These are phyloP conservation scores for Fraxinus excelsior DNA, from an alignment of 257 asterid genomes.

Conservation along the genomic window DNA sequence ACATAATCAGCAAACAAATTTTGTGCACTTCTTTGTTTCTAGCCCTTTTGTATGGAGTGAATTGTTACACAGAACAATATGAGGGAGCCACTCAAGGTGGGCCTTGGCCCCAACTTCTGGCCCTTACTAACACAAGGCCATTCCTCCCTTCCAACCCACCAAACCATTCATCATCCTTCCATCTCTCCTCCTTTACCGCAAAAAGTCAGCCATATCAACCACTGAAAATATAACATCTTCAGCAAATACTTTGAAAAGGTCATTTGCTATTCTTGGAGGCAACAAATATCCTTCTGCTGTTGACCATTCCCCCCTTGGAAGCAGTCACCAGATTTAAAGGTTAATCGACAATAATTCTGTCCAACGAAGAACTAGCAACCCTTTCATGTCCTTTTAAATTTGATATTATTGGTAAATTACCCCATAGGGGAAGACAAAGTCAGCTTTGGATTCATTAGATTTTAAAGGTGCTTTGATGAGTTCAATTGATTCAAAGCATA, in stretches of 20 bases:
- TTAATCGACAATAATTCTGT: too few species aligned
- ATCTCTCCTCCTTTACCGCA: not conserved
- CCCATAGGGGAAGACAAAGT: not conserved
- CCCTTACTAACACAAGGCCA: not conserved
- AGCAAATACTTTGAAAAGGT: not conserved
- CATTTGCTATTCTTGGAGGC: not conserved
- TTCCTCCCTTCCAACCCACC: not conserved
- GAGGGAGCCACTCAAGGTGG: not conserved
- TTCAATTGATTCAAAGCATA: not conserved
- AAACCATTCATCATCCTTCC: not conserved
- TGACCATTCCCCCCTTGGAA: not conserved
- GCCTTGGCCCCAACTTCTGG: not conserved
- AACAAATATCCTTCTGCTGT: not conserved
- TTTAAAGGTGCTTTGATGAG: not conserved
- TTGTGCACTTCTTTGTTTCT: too few species aligned
- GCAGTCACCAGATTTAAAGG: not conserved
- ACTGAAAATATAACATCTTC: not conserved
- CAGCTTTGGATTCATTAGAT: not conserved
- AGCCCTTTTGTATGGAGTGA: too few species aligned
- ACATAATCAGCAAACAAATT: too few species aligned
- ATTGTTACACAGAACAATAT: too few species aligned
- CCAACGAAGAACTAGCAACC: not conserved
- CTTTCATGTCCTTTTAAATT: not conserved
- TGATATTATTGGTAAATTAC: not conserved
- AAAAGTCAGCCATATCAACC: not conserved